Base-by-base conservation (phyloP, 176 grass and related monocot species). In the Aechmea fasciata region DNA sequence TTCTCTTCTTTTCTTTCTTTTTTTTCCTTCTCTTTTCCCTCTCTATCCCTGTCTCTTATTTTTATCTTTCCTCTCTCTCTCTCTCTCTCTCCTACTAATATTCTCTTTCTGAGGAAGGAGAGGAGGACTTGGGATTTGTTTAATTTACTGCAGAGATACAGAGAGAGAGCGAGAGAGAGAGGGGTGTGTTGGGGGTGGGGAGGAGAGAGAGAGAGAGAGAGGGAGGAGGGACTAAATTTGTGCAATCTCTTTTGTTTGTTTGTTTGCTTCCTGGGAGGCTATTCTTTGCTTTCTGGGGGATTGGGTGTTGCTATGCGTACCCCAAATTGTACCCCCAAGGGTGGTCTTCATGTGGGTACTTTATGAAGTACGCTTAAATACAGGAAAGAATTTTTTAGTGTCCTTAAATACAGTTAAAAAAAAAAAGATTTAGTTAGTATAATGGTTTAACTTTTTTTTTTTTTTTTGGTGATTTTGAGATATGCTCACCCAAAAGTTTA, bases 1-100 rank as follows among this genome's bases (percentile, higher is more conserved):
- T 80, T 90, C 84, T 73, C 19, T 87, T 80, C 87, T 80, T 73
- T 13, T 72, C 28, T 82, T 82, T 67, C 63, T 73, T 48, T 63
- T 51, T 63, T 11, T 67, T 18, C 51, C 51, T 78, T 63, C 48
- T 49, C 51, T 13, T 64, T 50, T 83, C 66, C 71, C 24, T 69
- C 8, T 53, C 48, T 79, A 19, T 70, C 10, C 11, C 68, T 51
- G 20, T n/a, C 50, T 69, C 81, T 70, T 57, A 20, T 71, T 11
- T 71, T 53, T 4, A 76, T 82, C 7, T 55, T 13, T 2, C 6
- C 10, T 3, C n/a, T 22, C 10, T 19, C 13, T 10, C 10, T 9
- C 20, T n/a, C 3, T 19, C 14, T 15, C 52, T 5, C 14, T 15
- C 52, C 1, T 17, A 57, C n/a, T 57, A 13, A 8, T 57, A 57